Percentiles rank a stretch among this genome's conserved stretches.
phyloP scores from a whole-genome alignment of 768 basidiomycete species.

The Mycena belliarum region DNA sequence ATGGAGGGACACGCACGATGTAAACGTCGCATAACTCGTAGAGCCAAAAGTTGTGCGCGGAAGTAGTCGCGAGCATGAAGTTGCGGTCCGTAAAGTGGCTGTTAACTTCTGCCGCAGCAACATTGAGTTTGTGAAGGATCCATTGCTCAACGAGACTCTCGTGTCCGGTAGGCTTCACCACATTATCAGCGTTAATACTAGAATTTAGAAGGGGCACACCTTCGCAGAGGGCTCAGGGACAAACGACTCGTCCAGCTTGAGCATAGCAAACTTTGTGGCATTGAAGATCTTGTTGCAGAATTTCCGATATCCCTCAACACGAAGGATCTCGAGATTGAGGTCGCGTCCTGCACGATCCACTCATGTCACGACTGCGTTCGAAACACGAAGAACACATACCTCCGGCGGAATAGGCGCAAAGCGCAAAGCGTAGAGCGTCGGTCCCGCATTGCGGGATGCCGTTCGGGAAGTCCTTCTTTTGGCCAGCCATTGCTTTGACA shows the following conservation, averaged over 20 bases:
- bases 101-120: slow-evolving; percentile 78
- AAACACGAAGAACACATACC: slow-evolving; percentile 42
- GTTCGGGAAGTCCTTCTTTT: slow-evolving; percentile 99
- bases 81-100: slow-evolving; percentile 74
- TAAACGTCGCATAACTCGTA: slow-evolving; percentile 99
- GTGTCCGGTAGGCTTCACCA: slow-evolving; percentile 73
- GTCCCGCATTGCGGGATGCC: slow-evolving; percentile 99
- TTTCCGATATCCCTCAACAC: slow-evolving; percentile 97
- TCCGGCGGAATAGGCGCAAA: slow-evolving; percentile 92
- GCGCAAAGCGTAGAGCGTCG: slow-evolving; percentile 91
- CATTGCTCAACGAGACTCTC: slow-evolving; percentile 93
- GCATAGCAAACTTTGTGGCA: slow-evolving; percentile 98
- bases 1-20: slow-evolving; percentile 70
- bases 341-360: slow-evolving; percentile 67
- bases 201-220: slow-evolving; percentile 41
- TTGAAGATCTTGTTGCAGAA: slow-evolving; percentile 99
- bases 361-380: neutral
- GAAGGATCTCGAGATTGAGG: slow-evolving; percentile 93
- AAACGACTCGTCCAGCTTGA: slow-evolving; percentile 87
- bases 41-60: slow-evolving; percentile 92
- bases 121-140: slow-evolving; percentile 93
- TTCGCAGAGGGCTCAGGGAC: slow-evolving; percentile 69
- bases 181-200: slow-evolving; percentile 10
- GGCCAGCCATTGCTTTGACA: slow-evolving; percentile 84
- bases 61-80: slow-evolving; percentile 89